Evolutionary conservation across 2,329 filamentous ascomycete genomes (phyloP).

Genomic region (Samsoniella hepiali): DNA sequence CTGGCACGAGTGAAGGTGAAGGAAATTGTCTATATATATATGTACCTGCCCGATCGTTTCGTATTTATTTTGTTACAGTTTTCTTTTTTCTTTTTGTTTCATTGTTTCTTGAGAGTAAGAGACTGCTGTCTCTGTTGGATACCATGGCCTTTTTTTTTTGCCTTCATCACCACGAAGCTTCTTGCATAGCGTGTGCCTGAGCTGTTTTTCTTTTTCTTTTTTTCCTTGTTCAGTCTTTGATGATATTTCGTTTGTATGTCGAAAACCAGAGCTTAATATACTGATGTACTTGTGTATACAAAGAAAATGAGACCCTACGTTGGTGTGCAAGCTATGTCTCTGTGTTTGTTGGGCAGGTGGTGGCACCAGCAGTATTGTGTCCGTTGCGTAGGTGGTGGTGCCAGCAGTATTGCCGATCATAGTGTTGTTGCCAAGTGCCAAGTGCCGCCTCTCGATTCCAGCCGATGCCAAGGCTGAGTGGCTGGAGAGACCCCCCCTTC

Average conservation of each 20-base stretch:
- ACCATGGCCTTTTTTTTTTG: neutral
- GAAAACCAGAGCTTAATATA: neutral
- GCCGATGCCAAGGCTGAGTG: too few species aligned
- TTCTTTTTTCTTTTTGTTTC: neutral
- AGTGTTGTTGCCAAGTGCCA: too few species aligned
- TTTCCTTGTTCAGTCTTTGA: neutral
- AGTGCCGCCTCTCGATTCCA: too few species aligned
- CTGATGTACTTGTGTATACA: too few species aligned
- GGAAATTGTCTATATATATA: constrained; percentile 3
- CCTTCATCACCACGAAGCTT: neutral
- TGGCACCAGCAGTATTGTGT: too few species aligned
- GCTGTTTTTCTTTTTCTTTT: neutral
- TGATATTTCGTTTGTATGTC: neutral
- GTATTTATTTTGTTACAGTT: constrained; percentile 1
- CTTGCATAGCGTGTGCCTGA: neutral
- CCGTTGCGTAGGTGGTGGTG: too few species aligned
- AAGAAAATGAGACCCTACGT: too few species aligned
- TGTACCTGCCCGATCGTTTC: neutral
- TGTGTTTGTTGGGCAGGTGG: too few species aligned
- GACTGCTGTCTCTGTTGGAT: neutral
- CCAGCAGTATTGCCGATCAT: too few species aligned
- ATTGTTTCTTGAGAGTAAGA: neutral
- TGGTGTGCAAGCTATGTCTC: too few species aligned
- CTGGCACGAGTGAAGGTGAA: constrained; percentile 11
- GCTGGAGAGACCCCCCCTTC: too few species aligned